phyloP scores from a whole-genome alignment of 1,139 yeast species.

The Pichia kudriavzevii region DNA sequence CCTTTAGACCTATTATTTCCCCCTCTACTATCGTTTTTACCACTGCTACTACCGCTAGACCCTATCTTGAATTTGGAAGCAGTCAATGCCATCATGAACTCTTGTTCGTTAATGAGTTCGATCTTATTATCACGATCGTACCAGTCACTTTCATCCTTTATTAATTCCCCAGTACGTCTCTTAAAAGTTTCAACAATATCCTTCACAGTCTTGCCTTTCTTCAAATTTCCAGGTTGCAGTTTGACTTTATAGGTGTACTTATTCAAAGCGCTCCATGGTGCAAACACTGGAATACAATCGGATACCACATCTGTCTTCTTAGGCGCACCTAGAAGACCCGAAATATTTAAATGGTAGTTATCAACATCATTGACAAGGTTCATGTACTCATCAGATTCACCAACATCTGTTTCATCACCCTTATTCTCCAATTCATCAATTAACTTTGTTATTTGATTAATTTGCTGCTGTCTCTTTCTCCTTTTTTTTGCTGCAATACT shows the following conservation, averaged over 20 bases:
- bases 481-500: constrained; percentile 26
- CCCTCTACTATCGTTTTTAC: constrained; percentile 16
- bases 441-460: constrained; percentile 28
- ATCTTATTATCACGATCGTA: constrained; percentile 56
- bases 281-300: constrained; percentile 80
- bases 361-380: constrained; percentile 20
- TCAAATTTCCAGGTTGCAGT: constrained; percentile 76
- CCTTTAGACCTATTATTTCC: constrained; percentile 7
- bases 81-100: constrained; percentile 43
- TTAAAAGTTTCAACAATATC: constrained; percentile 59
- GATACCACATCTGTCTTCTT: constrained; percentile 36
- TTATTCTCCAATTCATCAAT: constrained; percentile 29
- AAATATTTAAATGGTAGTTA: constrained; percentile 23
- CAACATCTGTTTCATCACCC: constrained; percentile 22
- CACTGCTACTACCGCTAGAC: constrained; percentile 22
- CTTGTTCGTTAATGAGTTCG: constrained; percentile 49
- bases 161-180: constrained; percentile 30
- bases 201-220: constrained; percentile 79
- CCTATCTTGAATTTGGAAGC: constrained; percentile 42
- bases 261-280: constrained; percentile 79
- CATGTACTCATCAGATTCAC: constrained; percentile 25
- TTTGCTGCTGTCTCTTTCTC: constrained; percentile 25
- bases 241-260: constrained; percentile 79
- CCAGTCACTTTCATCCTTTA: constrained; percentile 51
- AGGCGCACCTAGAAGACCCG: constrained; percentile 35